Percentiles rank a stretch among this genome's conserved stretches.
Conservation (phyloP, 1,139 yeast genomes). For the Kurtzmaniella quercitrusa region DNA sequence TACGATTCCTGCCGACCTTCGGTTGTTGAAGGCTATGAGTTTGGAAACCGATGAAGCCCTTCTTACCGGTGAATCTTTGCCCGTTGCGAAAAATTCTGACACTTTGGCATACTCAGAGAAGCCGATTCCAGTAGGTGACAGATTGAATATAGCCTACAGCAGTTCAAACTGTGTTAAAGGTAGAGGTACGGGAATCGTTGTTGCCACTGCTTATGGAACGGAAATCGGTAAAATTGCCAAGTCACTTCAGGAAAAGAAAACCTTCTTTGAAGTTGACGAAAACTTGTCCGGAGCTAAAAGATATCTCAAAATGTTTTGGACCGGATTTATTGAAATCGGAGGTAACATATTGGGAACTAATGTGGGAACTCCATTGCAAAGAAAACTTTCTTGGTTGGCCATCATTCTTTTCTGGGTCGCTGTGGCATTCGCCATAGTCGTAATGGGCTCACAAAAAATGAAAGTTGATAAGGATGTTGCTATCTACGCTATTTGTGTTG, state of each 20-base stretch:
- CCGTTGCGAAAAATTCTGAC: conserved; percentile 55
- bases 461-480: conserved; percentile 68
- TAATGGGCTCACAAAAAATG: conserved; percentile 75
- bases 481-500: conserved; percentile 79
- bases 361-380: conserved; percentile 74
- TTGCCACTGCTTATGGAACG: conserved; percentile 64
- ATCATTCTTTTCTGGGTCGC: conserved; percentile 66
- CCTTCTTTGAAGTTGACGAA: conserved; percentile 26
- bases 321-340: conserved; percentile 24
- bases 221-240: conserved; percentile 77
- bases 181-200: conserved; percentile 66
- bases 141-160: conserved; percentile 68
- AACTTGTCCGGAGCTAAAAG: conserved; percentile 16
- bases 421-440: conserved; percentile 71
- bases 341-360: conserved; percentile 73
- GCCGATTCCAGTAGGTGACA: conserved; percentile 67
- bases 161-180: conserved; percentile 76
- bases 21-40: conserved; percentile 58
- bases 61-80: conserved; percentile 77
- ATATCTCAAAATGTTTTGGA: conserved; percentile 38
- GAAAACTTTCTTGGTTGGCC: conserved; percentile 67
- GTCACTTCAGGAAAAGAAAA: conserved; percentile 38
- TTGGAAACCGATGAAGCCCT: conserved; percentile 81
- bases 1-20: conserved; percentile 73
- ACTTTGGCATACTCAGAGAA: conserved; percentile 25